phyloP scores from a whole-genome alignment of 1,139 yeast genomes.

The Suhomyces ambrosiae region DNA sequence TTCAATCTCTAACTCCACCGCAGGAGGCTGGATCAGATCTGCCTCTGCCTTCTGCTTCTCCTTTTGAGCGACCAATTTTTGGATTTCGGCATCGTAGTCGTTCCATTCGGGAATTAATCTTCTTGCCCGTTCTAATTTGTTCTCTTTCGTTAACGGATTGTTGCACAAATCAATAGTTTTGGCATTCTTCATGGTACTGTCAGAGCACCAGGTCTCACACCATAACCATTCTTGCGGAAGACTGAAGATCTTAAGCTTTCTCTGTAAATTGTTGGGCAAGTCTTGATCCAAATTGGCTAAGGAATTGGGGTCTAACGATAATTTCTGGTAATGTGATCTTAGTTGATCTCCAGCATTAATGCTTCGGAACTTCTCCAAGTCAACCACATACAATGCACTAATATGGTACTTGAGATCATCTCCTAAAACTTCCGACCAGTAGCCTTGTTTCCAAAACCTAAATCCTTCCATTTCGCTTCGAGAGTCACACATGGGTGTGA shows the following conservation, averaged over 20 bases:
- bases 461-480: conserved; percentile 80
- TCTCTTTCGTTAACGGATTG: conserved; percentile 79
- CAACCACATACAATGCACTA: conserved; percentile 83
- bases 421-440: conserved; percentile 72
- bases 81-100: conserved; percentile 57
- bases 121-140: conserved; percentile 71
- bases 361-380: conserved; percentile 64
- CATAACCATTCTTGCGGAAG: conserved; percentile 85
- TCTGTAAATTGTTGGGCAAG: conserved; percentile 82
- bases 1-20: too few relatives aligned
- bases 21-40: background rate
- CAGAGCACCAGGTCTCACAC: conserved; percentile 95
- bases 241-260: conserved; percentile 64
- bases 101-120: conserved; percentile 81
- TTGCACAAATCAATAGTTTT: conserved; percentile 83
- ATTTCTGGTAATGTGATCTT: conserved; percentile 82
- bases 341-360: conserved; percentile 75
- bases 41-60: conserved; percentile 2
- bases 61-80: conserved; percentile 1
- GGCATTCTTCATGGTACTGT: conserved; percentile 58
- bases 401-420: conserved; percentile 72
- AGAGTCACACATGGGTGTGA: conserved; percentile 86
- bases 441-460: conserved; percentile 92
- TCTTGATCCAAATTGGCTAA: conserved; percentile 88
- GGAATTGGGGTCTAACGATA: conserved; percentile 79